phyloP scores from a whole-genome alignment of 805 yeast genomes.

The Saccharomycopsis babjevae region DNA sequence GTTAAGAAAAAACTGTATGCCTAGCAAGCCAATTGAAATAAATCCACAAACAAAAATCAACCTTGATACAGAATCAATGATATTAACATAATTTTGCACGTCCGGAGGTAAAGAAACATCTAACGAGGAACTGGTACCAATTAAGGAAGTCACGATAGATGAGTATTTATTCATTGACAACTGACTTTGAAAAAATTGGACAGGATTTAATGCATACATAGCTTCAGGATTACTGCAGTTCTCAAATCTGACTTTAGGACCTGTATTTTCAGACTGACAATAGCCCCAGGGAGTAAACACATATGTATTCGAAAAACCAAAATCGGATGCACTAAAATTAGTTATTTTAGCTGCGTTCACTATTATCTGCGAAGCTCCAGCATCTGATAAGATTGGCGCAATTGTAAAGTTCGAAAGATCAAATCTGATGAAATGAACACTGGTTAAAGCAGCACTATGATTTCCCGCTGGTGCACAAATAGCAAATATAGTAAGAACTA shows the following conservation, averaged over 20 bases:
- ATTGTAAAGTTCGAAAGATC: constrained; percentile 30
- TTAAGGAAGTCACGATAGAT: constrained; percentile 22
- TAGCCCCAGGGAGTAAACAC: constrained; percentile 57
- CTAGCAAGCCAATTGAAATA: constrained; percentile 36
- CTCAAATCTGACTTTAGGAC: constrained; percentile 24
- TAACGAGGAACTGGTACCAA: constrained; percentile 14
- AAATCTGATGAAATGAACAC: constrained; percentile 39
- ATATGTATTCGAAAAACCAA: constrained; percentile 38
- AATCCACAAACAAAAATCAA: constrained; percentile 50
- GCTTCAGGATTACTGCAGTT: constrained; percentile 47
- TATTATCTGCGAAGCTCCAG: constrained; percentile 17
- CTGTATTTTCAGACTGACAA: constrained; percentile 36
- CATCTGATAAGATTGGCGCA: constrained; percentile 17
- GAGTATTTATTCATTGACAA: constrained; percentile 19
- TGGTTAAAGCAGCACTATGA: constrained; percentile 32
- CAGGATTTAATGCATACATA: constrained; percentile 49
- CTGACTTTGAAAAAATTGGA: constrained; percentile 24
- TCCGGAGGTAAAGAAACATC: constrained; percentile 42
- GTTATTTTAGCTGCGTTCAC: constrained; percentile 15
- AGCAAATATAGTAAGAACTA: constrained; percentile 39
- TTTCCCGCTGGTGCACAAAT: constrained; percentile 40
- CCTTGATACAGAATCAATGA: constrained; percentile 38
- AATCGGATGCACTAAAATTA: constrained; percentile 16
- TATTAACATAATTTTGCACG: constrained; percentile 35
- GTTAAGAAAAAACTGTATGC: constrained; percentile 34